A percentile compares a stretch with the other conserved stretches of the same genome.
phyloP scores from a whole-genome alignment of 345 rosid genomes.

The Pugionium cornutum region DNA sequence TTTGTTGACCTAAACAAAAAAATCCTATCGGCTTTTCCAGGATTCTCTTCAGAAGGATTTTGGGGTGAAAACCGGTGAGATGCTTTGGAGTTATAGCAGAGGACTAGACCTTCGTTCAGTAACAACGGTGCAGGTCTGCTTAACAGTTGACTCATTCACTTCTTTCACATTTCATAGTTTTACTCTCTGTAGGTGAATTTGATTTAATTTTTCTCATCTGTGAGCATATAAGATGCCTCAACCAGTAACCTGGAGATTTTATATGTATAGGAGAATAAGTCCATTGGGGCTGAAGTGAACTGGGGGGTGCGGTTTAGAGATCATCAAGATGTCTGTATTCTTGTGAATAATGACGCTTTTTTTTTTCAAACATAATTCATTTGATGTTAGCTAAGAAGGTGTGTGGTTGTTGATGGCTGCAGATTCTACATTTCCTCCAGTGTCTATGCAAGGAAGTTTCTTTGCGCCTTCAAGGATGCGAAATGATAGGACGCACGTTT shows the following conservation, averaged over 20 bases:
- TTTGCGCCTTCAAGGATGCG: constrained; percentile 80
- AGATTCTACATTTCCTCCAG: constrained; percentile 66
- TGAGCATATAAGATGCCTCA: constrained; percentile 1
- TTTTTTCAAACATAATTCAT: background rate
- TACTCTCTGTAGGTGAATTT: constrained; percentile 1
- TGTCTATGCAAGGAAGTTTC: constrained; percentile 91
- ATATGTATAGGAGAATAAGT: constrained; percentile 78
- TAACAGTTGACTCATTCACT: constrained; percentile 16
- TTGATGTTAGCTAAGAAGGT: constrained; percentile 17
- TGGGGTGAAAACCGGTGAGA: constrained; percentile 91
- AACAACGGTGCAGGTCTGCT: constrained; percentile 69
- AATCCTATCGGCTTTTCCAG: constrained; percentile 45
- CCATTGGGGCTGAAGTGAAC: constrained; percentile 92
- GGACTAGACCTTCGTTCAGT: constrained; percentile 81
- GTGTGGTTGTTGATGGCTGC: constrained; percentile 42
- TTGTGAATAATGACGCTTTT: constrained; percentile 30
- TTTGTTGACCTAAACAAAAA: constrained; percentile 12
- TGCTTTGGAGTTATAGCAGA: constrained; percentile 92
- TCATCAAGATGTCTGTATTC: constrained; percentile 66
- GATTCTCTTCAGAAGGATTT: constrained; percentile 79
- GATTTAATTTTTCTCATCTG: background rate
- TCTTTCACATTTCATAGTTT: constrained; percentile 19
- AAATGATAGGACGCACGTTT: constrained; percentile 77
- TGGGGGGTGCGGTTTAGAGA: constrained; percentile 94
- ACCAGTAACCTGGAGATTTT: constrained; percentile 22